Conservation (phyloP, 2,329 filamentous ascomycete genomes). For the Juglanconis juglandina region DNA sequence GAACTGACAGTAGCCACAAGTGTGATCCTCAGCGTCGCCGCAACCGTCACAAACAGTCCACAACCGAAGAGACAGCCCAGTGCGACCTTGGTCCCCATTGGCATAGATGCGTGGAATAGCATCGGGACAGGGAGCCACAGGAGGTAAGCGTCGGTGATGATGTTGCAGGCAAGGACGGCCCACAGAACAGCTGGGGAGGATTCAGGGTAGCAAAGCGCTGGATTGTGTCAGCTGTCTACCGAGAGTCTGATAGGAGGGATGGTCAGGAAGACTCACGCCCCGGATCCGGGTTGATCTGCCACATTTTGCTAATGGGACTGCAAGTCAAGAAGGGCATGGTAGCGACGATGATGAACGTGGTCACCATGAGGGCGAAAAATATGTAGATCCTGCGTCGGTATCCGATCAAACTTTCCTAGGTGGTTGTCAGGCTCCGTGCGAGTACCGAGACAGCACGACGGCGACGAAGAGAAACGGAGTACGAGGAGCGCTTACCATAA, state of each 20-base stretch:
- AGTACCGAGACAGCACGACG: background rate
- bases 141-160: slow-evolving; percentile 55
- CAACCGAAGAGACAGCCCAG: slow-evolving; percentile 35
- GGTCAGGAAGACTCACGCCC: slow-evolving; percentile 1
- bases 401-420: slow-evolving; percentile 26
- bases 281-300: slow-evolving; percentile 23
- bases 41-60: slow-evolving; percentile 39
- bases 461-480: background rate
- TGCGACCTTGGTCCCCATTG: slow-evolving; percentile 33
- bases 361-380: slow-evolving; percentile 2
- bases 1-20: slow-evolving; percentile 26
- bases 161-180: slow-evolving; percentile 37
- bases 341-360: slow-evolving; percentile 26
- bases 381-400: slow-evolving; percentile 6
- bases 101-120: slow-evolving; percentile 36
- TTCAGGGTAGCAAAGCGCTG: slow-evolving; percentile 42
- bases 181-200: slow-evolving; percentile 44
- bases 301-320: slow-evolving; percentile 17
- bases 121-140: slow-evolving; percentile 57
- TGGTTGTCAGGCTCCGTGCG: slow-evolving; percentile 7
- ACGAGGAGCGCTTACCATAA: slow-evolving; percentile 33
- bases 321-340: slow-evolving; percentile 20
- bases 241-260: background rate
- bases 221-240: slow-evolving; percentile 8
- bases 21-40: slow-evolving; percentile 34